Base-by-base conservation (phyloP, 768 basidiomycete genomes). In the Mycena crocata region DNA sequence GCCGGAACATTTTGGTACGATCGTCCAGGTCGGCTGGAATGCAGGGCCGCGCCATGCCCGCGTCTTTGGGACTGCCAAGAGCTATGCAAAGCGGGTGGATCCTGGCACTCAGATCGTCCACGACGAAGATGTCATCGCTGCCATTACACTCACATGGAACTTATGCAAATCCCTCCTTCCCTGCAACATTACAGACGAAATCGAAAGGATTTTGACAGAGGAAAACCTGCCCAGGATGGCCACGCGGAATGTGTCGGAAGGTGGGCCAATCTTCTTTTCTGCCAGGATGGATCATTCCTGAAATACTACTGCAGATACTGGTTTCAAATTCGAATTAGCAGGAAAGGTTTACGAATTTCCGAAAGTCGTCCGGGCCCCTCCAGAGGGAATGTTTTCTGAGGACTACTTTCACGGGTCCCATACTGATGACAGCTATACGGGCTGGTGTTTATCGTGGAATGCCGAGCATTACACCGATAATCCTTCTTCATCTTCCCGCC, bases 21-120 rank as follows among this genome's bases (percentile, higher is more conserved):
- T 64, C 46, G 63, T 52, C 3, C 63, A 64, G 55, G 13, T 51
- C 13, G 63, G 63, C 24, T 64, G n/a, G 15, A 64, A 57, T 51
- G 55, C 62, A 30, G 62, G 62, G 12, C 61, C 51, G 2, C 40
- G 31, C 24, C 61, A 62, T 62, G 51, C 51, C 1, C 61, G 42
- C 5, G 54, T 63, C 1, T 63, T 55, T 13, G 62, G 62, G 3
- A 26, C 21, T n/a, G 62, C 54, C 2, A 57, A 56, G 13, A 56
- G 63, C 23, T 64, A 19, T 23, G 50, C 35, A 2, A 64, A 64
- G n/a, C 31, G 32, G 13, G 28, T 64, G n/a, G 63, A 64, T 19
- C 7, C 17, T 1, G 8, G 7, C 1, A 34, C 50, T 14, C 17
- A 31, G 21, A 23, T 31, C 50, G 26, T 5, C 19, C 62, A 56